Conservation (phyloP, 345 rosid genomes). For the Brassica incana region DNA sequence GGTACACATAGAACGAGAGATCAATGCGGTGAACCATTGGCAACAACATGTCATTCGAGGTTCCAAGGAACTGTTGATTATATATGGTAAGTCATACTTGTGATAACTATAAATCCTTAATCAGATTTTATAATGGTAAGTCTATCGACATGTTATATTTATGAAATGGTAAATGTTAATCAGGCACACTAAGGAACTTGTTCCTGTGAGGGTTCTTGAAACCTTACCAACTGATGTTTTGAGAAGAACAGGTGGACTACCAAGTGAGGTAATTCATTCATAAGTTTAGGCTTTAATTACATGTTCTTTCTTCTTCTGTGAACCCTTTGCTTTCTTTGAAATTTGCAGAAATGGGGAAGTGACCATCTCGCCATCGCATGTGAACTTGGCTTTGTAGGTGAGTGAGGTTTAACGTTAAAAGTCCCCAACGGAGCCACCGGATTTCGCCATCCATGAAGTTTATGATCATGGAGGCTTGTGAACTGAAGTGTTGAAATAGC, state of each 20-base stretch:
- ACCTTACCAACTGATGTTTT: conserved; percentile 67
- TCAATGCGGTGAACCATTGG: conserved; percentile 77
- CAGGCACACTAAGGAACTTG: conserved; percentile 82
- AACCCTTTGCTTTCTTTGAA: not conserved
- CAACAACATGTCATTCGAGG: conserved; percentile 83
- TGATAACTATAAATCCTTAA: not conserved
- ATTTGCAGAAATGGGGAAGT: conserved; percentile 80
- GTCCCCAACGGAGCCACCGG: not conserved
- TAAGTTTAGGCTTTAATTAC: not conserved
- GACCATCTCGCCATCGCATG: conserved; percentile 96
- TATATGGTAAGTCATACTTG: conserved; percentile 60
- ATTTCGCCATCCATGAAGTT: not conserved
- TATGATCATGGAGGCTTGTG: conserved; percentile 13
- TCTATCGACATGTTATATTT: not conserved
- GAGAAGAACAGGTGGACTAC: conserved; percentile 70
- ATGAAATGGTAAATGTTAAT: conserved; percentile 1
- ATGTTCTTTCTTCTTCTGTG: not conserved
- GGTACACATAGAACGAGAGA: conserved; percentile 64
- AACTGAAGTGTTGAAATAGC: conserved; percentile 6
- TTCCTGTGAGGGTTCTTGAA: conserved; percentile 87
- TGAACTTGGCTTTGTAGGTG: conserved; percentile 67
- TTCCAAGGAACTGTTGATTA: conserved; percentile 95
- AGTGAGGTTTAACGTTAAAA: not conserved
- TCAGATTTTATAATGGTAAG: conserved; percentile 60
- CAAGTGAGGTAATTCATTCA: conserved; percentile 58